phyloP scores from a whole-genome alignment of 495 filamentous ascomycete species.

The Cladorrhinum samala region DNA sequence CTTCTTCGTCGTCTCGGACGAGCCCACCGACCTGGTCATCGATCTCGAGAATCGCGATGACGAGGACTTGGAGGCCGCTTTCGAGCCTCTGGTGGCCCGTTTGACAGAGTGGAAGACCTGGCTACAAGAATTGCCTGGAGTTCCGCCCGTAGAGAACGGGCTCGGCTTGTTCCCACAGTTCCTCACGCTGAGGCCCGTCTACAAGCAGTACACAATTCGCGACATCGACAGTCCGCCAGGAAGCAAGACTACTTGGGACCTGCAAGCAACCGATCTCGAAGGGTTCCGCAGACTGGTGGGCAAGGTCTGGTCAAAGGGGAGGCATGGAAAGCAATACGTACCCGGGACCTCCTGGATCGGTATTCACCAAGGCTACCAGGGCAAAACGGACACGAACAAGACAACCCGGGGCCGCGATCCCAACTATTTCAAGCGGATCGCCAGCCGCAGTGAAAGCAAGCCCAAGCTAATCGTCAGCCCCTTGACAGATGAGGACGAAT shows the following conservation, averaged over 20 bases:
- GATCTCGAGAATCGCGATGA: background rate
- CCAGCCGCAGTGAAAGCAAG: background rate
- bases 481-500: conserved; percentile 12
- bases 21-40: background rate
- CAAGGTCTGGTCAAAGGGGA: background rate
- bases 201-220: conserved; percentile 7
- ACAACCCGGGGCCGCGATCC: background rate
- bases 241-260: background rate
- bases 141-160: background rate
- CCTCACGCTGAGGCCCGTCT: conserved; percentile 17
- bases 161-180: conserved; percentile 15
- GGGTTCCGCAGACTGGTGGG: conserved; percentile 3
- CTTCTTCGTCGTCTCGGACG: background rate
- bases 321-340: background rate
- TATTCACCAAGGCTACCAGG: background rate
- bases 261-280: background rate
- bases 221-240: background rate
- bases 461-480: conserved; percentile 14
- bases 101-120: background rate
- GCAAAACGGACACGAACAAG: background rate
- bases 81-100: background rate
- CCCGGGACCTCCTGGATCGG: background rate
- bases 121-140: background rate
- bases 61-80: background rate
- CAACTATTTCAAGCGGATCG: no score